Evolutionary conservation across 495 filamentous ascomycete species (phyloP).

Genomic region (Rhizodiscina lignyota): DNA sequence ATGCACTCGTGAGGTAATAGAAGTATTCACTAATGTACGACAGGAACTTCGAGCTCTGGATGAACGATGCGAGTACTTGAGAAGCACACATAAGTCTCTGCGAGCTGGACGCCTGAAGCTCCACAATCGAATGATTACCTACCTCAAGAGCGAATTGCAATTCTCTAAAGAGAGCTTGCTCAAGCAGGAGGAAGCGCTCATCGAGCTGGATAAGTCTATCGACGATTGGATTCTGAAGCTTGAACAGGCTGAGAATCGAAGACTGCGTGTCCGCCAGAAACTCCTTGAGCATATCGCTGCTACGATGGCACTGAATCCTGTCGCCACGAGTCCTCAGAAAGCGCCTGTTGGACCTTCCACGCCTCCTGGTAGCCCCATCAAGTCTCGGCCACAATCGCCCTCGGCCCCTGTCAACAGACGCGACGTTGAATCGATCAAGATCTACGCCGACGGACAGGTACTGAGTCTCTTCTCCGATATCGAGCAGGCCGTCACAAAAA

Average conservation of each 20-base stretch:
- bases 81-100: slow-evolving; percentile 50
- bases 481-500: slow-evolving; percentile 18
- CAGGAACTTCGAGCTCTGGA: slow-evolving; percentile 55
- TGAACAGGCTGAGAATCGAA: slow-evolving; percentile 58
- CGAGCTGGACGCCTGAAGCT: slow-evolving; percentile 49
- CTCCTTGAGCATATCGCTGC: slow-evolving; percentile 44
- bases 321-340: background rate
- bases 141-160: slow-evolving; percentile 44
- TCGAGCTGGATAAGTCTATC: slow-evolving; percentile 54
- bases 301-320: slow-evolving; percentile 11
- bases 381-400: slow-evolving; percentile 12
- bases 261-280: slow-evolving; percentile 54
- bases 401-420: slow-evolving; percentile 6
- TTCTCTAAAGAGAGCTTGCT: slow-evolving; percentile 53
- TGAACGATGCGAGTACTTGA: slow-evolving; percentile 53
- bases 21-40: background rate
- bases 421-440: slow-evolving; percentile 44
- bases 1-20: background rate
- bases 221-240: slow-evolving; percentile 61
- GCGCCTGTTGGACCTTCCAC: slow-evolving; percentile 9
- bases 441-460: slow-evolving; percentile 49
- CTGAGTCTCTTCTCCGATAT: slow-evolving; percentile 20
- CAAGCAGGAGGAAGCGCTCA: slow-evolving; percentile 58
- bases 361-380: slow-evolving; percentile 25
- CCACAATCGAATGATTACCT: slow-evolving; percentile 50